Evolutionary conservation across 2,329 filamentous ascomycete genomes (phyloP).

Genomic region (Apiospora aurea): DNA sequence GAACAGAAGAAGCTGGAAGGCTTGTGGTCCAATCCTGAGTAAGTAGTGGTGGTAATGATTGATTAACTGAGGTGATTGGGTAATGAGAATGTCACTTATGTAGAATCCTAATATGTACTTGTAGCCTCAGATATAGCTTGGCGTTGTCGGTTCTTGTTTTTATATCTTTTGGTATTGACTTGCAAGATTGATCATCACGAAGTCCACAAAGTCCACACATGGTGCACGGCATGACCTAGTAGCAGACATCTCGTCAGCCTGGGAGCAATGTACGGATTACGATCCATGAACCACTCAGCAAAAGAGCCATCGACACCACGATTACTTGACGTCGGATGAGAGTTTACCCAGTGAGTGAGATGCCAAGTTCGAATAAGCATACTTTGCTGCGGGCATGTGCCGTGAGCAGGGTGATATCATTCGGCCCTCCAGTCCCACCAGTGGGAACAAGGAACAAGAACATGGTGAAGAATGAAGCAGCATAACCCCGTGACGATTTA

Average conservation of each 20-base stretch:
- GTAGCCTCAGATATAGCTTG: constrained; percentile 6
- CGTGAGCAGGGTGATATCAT: background rate
- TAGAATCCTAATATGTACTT: constrained; percentile 12
- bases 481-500: background rate
- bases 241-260: background rate
- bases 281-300: background rate
- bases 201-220: background rate
- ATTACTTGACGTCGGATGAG: background rate
- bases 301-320: background rate
- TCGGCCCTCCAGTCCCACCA: background rate
- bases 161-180: background rate
- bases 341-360: background rate
- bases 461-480: background rate
- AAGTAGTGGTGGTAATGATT: background rate
- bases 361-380: background rate
- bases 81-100: background rate
- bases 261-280: background rate
- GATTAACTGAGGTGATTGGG: background rate
- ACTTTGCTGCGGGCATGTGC: background rate
- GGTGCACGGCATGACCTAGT: background rate
- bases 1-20: background rate
- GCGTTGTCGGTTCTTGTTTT: constrained; percentile 2
- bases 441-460: background rate
- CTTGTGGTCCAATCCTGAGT: background rate
- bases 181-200: no score